Evolutionary conservation across 2,329 filamentous ascomycete species (phyloP).

Genomic region (Aspergillus sp.): DNA sequence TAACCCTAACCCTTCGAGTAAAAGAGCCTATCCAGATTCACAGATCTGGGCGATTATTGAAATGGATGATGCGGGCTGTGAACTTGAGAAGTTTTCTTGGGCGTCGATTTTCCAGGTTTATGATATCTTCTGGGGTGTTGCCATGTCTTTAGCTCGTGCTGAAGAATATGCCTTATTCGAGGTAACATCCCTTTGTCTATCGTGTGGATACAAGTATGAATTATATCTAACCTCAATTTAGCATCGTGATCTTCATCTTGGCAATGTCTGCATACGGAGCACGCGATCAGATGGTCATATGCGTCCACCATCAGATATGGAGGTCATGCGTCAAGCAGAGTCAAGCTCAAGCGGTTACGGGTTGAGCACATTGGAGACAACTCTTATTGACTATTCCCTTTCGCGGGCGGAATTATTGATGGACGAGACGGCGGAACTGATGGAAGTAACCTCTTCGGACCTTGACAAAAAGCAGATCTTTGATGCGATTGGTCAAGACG

Average conservation of each 20-base stretch:
- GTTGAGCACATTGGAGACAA: constrained; percentile 59
- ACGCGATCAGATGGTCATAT: constrained; percentile 31
- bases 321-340: constrained; percentile 30
- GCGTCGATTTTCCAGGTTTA: constrained; percentile 52
- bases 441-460: constrained; percentile 41
- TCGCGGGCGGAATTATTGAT: constrained; percentile 56
- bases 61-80: constrained; percentile 64
- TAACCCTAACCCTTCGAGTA: constrained; percentile 58
- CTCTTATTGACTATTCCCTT: constrained; percentile 68
- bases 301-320: constrained; percentile 33
- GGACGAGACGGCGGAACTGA: constrained; percentile 23
- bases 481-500: constrained; percentile 41
- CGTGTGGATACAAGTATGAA: not conserved
- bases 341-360: constrained; percentile 47
- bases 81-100: constrained; percentile 51
- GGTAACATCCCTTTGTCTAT: constrained; percentile 23
- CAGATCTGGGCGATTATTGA: constrained; percentile 66
- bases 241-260: constrained; percentile 65
- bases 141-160: constrained; percentile 59
- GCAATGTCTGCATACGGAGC: constrained; percentile 62
- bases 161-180: constrained; percentile 62
- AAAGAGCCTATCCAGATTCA: constrained; percentile 52
- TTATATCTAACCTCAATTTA: constrained; percentile 21
- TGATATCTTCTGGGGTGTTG: constrained; percentile 68
- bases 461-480: constrained; percentile 46